Evolutionary conservation across 345 rosid species (phyloP).

Genomic region (Aquilaria yunnanensis): DNA sequence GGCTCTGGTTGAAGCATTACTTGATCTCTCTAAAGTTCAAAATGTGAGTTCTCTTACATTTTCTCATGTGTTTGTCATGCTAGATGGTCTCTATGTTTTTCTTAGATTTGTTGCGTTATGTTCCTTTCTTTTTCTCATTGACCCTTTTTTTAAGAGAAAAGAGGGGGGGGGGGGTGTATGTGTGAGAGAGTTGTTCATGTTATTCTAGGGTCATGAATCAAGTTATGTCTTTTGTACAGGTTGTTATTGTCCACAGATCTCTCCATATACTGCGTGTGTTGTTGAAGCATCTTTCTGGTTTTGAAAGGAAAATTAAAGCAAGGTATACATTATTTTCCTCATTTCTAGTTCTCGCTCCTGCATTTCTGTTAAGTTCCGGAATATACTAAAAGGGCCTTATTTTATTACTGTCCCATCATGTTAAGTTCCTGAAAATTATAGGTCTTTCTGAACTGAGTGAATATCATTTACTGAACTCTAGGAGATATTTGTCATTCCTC

Average conservation of each 20-base stretch:
- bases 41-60: constrained; percentile 44
- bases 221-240: constrained; percentile 35
- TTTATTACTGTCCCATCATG: no score
- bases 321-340: constrained; percentile 35
- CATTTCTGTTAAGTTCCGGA: neutral
- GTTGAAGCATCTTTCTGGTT: constrained; percentile 53
- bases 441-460: no score
- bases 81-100: neutral
- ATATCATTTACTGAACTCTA: no score
- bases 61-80: neutral
- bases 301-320: constrained; percentile 33
- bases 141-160: neutral
- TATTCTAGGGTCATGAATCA: constrained; percentile 5
- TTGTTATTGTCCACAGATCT: constrained; percentile 45
- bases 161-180: neutral
- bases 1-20: constrained; percentile 56
- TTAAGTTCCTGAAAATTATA: no score
- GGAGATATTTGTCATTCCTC: no score
- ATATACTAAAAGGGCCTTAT: no score
- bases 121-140: neutral
- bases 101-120: neutral
- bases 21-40: constrained; percentile 52
- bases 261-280: constrained; percentile 46
- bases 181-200: neutral
- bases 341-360: constrained; percentile 2